Percentiles rank a stretch among this genome's conserved stretches.
Conservation (phyloP, 2,329 filamentous ascomycete genomes). For the Fonsecaea pedrosoi region DNA sequence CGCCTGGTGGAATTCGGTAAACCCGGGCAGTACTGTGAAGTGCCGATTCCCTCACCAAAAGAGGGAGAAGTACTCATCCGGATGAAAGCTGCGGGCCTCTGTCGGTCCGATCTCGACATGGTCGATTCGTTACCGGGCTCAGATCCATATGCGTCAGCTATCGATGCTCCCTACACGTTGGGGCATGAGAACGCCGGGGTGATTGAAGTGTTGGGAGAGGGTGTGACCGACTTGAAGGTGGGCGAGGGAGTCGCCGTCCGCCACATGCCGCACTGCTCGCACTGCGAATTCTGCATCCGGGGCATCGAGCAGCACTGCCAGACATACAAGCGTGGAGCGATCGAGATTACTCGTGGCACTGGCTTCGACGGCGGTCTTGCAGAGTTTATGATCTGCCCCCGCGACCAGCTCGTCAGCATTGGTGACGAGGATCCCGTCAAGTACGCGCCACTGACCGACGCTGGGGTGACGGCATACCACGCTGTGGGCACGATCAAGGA, state of each 20-base stretch:
- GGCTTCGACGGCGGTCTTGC: slow-evolving; percentile 33
- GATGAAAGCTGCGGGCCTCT: slow-evolving; percentile 40
- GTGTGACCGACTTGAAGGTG: slow-evolving; percentile 31
- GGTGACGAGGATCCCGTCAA: slow-evolving; percentile 27
- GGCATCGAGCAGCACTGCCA: slow-evolving; percentile 31
- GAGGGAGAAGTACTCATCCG: slow-evolving; percentile 37
- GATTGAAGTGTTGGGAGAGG: slow-evolving; percentile 25
- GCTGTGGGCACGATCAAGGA: slow-evolving; percentile 26
- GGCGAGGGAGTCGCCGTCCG: slow-evolving; percentile 34
- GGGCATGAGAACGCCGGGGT: slow-evolving; percentile 40
- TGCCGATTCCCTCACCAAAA: slow-evolving; percentile 30
- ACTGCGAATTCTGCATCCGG: slow-evolving; percentile 32
- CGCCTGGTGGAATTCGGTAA: slow-evolving; percentile 25
- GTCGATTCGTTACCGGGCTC: slow-evolving; percentile 26
- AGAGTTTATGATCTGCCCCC: slow-evolving; percentile 32
- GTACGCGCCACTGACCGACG: slow-evolving; percentile 32
- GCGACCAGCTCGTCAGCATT: slow-evolving; percentile 29
- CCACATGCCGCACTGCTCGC: slow-evolving; percentile 33
- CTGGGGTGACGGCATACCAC: slow-evolving; percentile 31
- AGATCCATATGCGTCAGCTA: slow-evolving; percentile 28
- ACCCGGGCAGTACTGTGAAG: slow-evolving; percentile 32
- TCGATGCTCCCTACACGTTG: slow-evolving; percentile 54
- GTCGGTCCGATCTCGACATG: slow-evolving; percentile 40
- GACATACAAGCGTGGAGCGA: slow-evolving; percentile 27
- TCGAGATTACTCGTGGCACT: slow-evolving; percentile 29